phyloP scores from a whole-genome alignment of 2,329 filamentous ascomycete species.

The Penicillium sp. region DNA sequence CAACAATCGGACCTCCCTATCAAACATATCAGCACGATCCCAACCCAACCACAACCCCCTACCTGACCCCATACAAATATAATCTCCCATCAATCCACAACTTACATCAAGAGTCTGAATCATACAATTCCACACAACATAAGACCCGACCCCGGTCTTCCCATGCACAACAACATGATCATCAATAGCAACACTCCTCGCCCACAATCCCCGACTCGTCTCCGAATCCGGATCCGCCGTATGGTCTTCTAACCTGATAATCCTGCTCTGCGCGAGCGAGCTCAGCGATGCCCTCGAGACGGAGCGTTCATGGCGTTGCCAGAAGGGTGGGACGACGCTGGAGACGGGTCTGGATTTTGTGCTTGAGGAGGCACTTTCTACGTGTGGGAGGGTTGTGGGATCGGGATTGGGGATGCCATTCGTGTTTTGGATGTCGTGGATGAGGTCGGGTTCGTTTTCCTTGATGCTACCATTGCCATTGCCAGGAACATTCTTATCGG shows the following conservation, averaged over 20 bases:
- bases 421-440: conserved; percentile 2
- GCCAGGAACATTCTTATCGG: not conserved
- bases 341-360: conserved; percentile 34
- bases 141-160: conserved; percentile 73
- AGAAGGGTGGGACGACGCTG: conserved; percentile 52
- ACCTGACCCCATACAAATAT: not conserved
- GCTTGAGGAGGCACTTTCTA: conserved; percentile 20
- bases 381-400: conserved; percentile 4
- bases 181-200: conserved; percentile 65
- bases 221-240: conserved; percentile 63
- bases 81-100: not conserved
- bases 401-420: conserved; percentile 23
- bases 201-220: conserved; percentile 66
- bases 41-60: not conserved
- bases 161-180: conserved; percentile 68
- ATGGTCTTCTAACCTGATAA: conserved; percentile 69
- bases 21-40: conserved; percentile 28
- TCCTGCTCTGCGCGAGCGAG: conserved; percentile 47
- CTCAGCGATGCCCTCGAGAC: conserved; percentile 49
- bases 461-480: not conserved
- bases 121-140: conserved; percentile 91
- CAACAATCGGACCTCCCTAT: conserved; percentile 62
- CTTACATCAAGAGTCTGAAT: conserved; percentile 84
- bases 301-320: conserved; percentile 50
- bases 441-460: not conserved